Evolutionary conservation across 1,139 yeast genomes (phyloP).

Genomic region (Saccharomyces hybrid): DNA sequence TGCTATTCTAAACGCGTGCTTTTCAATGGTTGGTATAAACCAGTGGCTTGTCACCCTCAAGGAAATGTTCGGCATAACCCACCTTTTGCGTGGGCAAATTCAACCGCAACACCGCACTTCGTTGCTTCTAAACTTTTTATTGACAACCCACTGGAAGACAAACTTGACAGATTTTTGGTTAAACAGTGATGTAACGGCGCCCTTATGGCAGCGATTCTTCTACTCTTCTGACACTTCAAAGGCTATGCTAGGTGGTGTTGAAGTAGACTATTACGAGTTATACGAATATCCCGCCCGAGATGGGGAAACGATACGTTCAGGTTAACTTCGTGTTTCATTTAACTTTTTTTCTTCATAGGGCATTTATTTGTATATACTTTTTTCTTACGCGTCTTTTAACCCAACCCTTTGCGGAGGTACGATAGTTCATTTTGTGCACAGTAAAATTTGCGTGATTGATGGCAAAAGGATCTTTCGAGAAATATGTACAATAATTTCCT

Average conservation of each 20-base stretch:
- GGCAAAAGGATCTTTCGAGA: background rate
- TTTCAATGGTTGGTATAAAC: slow-evolving; percentile 31
- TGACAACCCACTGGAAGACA: slow-evolving; percentile 34
- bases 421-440: background rate
- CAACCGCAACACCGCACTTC: slow-evolving; percentile 2
- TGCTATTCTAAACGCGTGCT: slow-evolving; percentile 11
- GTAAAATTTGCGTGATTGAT: background rate
- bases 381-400: background rate
- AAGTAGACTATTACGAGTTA: slow-evolving; percentile 57
- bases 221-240: slow-evolving; percentile 54
- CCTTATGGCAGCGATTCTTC: slow-evolving; percentile 43
- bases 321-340: background rate
- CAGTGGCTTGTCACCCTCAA: slow-evolving; percentile 30
- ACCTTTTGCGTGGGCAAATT: slow-evolving; percentile 6
- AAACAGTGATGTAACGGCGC: slow-evolving; percentile 39
- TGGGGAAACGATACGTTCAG: background rate
- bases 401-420: background rate
- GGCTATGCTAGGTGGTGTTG: slow-evolving; percentile 50
- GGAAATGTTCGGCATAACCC: slow-evolving; percentile 22
- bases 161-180: slow-evolving; percentile 66
- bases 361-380: background rate
- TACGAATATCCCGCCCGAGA: slow-evolving; percentile 42
- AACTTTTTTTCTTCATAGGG: background rate
- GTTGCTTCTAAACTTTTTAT: slow-evolving; percentile 40
- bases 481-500: background rate